These are phyloP conservation scores for Chamaecyparis obtusa DNA, from an alignment of 75 land plant species.

Conservation along the genomic window DNA sequence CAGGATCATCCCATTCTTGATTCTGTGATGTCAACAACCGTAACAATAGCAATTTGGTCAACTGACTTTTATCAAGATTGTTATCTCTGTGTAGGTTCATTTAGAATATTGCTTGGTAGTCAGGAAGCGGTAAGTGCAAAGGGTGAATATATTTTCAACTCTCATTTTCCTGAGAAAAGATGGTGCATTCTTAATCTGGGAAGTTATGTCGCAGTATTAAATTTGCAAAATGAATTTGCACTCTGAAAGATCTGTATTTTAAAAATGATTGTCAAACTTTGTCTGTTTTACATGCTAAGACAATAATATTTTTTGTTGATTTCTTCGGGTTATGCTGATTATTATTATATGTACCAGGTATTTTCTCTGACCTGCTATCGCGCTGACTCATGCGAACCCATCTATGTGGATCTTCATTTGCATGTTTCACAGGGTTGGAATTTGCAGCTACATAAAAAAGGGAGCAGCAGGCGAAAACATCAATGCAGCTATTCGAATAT, in stretches of 20 bases:
- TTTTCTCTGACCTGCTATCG: constrained; percentile 87
- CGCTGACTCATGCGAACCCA: constrained; percentile 58
- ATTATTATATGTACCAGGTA: constrained; percentile 73
- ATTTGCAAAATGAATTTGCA: background rate
- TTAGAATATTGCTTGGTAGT: constrained; percentile 13
- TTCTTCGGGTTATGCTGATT: constrained; percentile 35
- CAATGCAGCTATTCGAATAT: constrained; percentile 1
- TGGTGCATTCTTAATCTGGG: background rate
- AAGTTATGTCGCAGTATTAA: background rate
- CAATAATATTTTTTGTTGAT: background rate
- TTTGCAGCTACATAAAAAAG: background rate
- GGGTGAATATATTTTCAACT: background rate
- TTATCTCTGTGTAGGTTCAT: constrained; percentile 13
- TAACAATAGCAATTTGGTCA: background rate
- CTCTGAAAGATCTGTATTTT: background rate
- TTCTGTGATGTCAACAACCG: constrained; percentile 3
- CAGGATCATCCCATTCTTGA: background rate
- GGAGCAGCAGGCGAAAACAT: background rate
- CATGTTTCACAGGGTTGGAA: constrained; percentile 68
- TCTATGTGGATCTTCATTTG: constrained; percentile 53
- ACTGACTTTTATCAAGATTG: constrained; percentile 8
- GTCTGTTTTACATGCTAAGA: background rate
- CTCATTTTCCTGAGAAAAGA: background rate
- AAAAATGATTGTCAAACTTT: background rate
- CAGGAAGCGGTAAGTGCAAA: constrained; percentile 10